A percentile compares a stretch with the other conserved stretches of the same genome.
Conservation (phyloP, 202 grass and related monocot species). For the Musa balbisiana region DNA sequence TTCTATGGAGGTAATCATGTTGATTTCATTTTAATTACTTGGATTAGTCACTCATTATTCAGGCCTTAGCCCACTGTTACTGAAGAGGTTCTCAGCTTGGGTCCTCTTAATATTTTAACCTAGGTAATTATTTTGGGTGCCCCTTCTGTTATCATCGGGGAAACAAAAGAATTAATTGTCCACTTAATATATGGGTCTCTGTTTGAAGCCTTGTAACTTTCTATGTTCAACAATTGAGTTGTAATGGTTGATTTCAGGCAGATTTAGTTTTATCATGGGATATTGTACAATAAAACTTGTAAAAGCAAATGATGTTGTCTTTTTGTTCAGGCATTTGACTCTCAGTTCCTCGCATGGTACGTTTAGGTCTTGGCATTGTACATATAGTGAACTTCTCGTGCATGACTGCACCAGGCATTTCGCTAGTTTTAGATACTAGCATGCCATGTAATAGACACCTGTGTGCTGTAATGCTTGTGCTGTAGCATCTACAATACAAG, state of each 20-base stretch:
- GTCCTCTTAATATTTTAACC: neutral
- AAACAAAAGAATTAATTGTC: neutral
- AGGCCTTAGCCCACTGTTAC: no score
- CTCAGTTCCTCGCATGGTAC: neutral
- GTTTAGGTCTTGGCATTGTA: neutral
- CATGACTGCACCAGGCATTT: neutral
- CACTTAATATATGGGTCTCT: neutral
- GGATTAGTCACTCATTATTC: neutral
- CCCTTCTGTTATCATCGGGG: neutral
- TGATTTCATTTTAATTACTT: neutral
- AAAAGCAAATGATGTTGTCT: neutral
- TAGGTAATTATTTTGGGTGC: neutral
- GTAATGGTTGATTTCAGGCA: neutral
- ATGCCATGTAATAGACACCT: neutral
- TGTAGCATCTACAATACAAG: neutral
- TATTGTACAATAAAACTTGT: neutral
- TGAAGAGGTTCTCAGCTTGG: no score
- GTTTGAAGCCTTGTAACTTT: neutral
- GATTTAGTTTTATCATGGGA: no score
- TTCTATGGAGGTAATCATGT: slow-evolving; percentile 21
- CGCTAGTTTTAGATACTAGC: neutral
- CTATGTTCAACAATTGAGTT: neutral
- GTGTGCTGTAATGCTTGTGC: neutral
- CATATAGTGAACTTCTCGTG: neutral
- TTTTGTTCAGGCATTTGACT: neutral